Conservation (phyloP, 2,329 filamentous ascomycete genomes). For the Xylaria arbuscula region DNA sequence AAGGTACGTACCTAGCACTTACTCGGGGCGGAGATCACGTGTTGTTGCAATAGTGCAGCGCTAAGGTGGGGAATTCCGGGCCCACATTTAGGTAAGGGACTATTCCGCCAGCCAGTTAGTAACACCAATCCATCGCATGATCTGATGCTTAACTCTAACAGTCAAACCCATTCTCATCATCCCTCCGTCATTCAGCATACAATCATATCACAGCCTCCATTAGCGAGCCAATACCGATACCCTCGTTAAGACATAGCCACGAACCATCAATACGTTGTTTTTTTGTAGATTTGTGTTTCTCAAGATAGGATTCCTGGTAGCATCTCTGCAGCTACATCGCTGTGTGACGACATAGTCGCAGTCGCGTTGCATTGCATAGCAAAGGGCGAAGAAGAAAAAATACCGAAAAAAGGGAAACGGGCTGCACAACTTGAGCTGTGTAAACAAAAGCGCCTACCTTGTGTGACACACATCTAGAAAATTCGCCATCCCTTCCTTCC, state of each 20-base stretch:
- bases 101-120: neutral
- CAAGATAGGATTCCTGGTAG: neutral
- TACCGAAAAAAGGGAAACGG: constrained; percentile 20
- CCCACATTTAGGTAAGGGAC: neutral
- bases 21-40: constrained; percentile 22
- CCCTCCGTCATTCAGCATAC: constrained; percentile 22
- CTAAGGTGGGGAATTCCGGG: constrained; percentile 12
- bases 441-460: constrained; percentile 12
- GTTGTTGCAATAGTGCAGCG: constrained; percentile 8
- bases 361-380: constrained; percentile 11
- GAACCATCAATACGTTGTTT: neutral
- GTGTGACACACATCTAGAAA: constrained; percentile 9
- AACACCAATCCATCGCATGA: neutral
- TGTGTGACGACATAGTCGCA: constrained; percentile 39
- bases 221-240: neutral
- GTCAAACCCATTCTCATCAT: neutral
- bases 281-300: neutral
- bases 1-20: too few species aligned
- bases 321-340: constrained; percentile 27
- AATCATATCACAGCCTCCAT: constrained; percentile 6
- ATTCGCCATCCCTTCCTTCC: constrained; percentile 12
- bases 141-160: constrained; percentile 1
- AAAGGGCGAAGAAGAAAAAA: constrained; percentile 3
- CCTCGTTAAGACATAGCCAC: neutral
- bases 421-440: constrained; percentile 4